Percentiles rank a stretch among this genome's conserved stretches.
phyloP scores from a whole-genome alignment of 768 basidiomycete genomes.

The Mrakia gelida region DNA sequence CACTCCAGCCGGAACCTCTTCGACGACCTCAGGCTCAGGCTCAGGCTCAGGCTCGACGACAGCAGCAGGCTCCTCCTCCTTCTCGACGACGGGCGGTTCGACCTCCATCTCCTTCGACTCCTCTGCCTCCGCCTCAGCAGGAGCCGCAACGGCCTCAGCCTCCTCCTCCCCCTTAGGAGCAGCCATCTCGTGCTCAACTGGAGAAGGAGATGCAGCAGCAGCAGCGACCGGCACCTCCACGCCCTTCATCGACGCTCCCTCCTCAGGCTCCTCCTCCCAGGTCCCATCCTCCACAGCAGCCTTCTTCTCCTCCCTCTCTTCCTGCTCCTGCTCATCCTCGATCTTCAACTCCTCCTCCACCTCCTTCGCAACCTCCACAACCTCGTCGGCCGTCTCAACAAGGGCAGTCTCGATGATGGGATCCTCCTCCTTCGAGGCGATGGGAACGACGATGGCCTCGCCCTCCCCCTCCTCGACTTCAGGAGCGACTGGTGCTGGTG shows the following conservation, averaged over 20 bases:
- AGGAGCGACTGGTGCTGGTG: not conserved
- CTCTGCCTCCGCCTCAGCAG: not conserved
- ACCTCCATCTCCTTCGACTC: slow-evolving; percentile 1
- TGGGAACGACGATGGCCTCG: not conserved
- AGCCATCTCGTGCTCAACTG: not conserved
- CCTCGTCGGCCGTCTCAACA: slow-evolving; percentile 20
- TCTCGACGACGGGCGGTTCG: not conserved
- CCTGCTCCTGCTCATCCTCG: slow-evolving; percentile 36
- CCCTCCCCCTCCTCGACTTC: not conserved
- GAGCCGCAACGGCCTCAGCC: not conserved
- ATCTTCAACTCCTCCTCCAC: slow-evolving; percentile 22
- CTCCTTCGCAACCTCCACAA: slow-evolving; percentile 24
- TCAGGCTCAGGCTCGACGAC: not conserved
- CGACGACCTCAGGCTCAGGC: slow-evolving; percentile 1
- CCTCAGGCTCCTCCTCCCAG: not conserved
- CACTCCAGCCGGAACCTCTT: not conserved
- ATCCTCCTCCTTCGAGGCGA: slow-evolving; percentile 7
- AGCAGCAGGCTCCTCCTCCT: not conserved
- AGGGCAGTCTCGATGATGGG: slow-evolving; percentile 19
- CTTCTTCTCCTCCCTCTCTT: not conserved
- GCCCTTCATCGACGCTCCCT: not conserved
- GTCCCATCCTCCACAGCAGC: not conserved
- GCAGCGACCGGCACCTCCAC: not conserved
- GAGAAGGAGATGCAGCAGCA: not conserved
- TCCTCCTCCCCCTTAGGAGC: not conserved